Base-by-base conservation (phyloP, 1,284 basidiomycete species). In the Neonothopanus nambi region DNA sequence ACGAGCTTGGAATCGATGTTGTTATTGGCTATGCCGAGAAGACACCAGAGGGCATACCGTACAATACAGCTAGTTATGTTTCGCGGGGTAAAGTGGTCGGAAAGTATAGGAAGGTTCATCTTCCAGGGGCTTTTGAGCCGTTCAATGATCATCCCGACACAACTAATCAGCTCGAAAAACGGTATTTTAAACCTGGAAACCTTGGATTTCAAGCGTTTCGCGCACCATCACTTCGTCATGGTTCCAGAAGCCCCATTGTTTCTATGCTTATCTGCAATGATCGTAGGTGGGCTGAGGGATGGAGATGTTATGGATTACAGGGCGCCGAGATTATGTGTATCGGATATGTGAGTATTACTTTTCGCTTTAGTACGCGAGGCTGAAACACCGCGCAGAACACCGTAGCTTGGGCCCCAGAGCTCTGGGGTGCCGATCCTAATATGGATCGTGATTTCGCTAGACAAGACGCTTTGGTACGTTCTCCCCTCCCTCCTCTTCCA, bases 181-280 rank as follows among this genome's bases (percentile, higher is more conserved):
- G 56, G 17, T 57, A 57, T 38, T 57, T 57, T 38, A 57, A 44
- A 43, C 56, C 56, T 7, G 56, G 56, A 8, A 35, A 57, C 28
- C 49, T 57, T 20, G 56, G 56, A 13, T 57, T 55, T 36, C 49
- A 51, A 21, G 56, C 56, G 15, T 57, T 57, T 44, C 53, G 56
- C 28, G 56, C 44, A 8, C 52, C 48, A 35, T 45, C 40, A 2
- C 48, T 57, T 17, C 42, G 45, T 41, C 53, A 49, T 37, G 53
- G 40, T 13, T 17, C 20, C 7, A 40, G 53, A 13, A 21, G 37
- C 28, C 56, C 56, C 6, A 55, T 57, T 21, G 38, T 57, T 13
- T 53, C 53, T 35, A 54, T 55, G 49, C 39, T 57, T 21, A 57
- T 57, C 33, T 57, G 56, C 42, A 57, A 57, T 35, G 56, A 57